Evolutionary conservation across 1,284 basidiomycete genomes (phyloP).

Genomic region (Apiotrichum gracile): DNA sequence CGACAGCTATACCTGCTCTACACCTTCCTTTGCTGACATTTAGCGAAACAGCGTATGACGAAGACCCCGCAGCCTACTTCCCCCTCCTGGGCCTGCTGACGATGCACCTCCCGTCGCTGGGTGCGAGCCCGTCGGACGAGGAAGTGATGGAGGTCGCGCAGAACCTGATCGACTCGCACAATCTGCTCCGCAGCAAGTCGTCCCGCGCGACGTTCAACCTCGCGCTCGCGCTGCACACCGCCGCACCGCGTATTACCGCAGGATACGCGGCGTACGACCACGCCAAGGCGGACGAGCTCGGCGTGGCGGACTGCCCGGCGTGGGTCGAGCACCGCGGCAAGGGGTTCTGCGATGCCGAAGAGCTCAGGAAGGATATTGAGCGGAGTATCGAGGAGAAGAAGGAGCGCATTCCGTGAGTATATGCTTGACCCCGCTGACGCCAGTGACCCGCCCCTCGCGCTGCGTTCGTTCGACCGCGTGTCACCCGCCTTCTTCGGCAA

Average conservation of each 20-base stretch:
- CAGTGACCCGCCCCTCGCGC: conserved; percentile 45
- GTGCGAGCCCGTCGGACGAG: conserved; percentile 16
- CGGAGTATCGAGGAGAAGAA: conserved; percentile 49
- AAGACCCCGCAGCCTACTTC: conserved; percentile 64
- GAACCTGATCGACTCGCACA: conserved; percentile 24
- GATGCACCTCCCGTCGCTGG: conserved; percentile 39
- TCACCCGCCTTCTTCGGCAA: conserved; percentile 50
- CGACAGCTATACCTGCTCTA: background rate
- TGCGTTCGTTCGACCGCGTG: conserved; percentile 65
- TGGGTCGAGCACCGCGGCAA: conserved; percentile 87
- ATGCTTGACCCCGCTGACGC: background rate
- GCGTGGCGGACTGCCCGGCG: conserved; percentile 57
- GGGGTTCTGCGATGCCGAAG: conserved; percentile 65
- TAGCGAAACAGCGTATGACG: conserved; percentile 60
- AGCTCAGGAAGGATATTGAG: conserved; percentile 56
- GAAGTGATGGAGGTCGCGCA: conserved; percentile 23
- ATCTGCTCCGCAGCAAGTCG: conserved; percentile 27
- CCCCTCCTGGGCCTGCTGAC: conserved; percentile 61
- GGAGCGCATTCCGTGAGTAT: conserved; percentile 23
- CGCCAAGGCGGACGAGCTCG: conserved; percentile 54
- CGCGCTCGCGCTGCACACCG: conserved; percentile 37
- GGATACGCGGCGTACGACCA: conserved; percentile 36
- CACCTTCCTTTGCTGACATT: conserved; percentile 6
- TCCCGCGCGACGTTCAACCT: conserved; percentile 50
- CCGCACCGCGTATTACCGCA: conserved; percentile 40